phyloP scores from a whole-genome alignment of 2,329 filamentous ascomycete genomes.

The Aspergillus caelatus region DNA sequence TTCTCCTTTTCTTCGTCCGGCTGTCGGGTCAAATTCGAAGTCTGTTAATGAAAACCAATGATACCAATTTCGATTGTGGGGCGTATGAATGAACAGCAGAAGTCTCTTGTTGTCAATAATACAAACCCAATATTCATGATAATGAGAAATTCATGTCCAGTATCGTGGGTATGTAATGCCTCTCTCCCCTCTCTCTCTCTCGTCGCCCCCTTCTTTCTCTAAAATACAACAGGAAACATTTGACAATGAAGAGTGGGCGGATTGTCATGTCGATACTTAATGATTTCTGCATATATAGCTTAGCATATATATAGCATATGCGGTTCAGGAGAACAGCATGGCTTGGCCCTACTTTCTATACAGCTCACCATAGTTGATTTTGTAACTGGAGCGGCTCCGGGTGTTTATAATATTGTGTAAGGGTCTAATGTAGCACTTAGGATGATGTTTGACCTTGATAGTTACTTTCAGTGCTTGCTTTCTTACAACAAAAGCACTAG shows the following conservation, averaged over 20 bases:
- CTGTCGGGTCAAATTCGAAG: neutral
- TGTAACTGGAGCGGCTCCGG: too few relatives aligned
- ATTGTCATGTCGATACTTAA: neutral
- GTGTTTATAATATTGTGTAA: too few relatives aligned
- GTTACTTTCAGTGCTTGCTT: too few relatives aligned
- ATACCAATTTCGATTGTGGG: neutral
- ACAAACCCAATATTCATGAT: neutral
- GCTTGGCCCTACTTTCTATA: neutral
- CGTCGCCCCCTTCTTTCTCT: neutral
- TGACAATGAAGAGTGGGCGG: neutral
- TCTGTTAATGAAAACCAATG: neutral
- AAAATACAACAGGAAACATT: neutral
- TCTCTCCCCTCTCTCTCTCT: neutral
- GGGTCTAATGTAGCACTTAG: too few relatives aligned
- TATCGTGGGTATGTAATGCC: neutral
- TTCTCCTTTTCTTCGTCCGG: neutral
- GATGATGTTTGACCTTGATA: too few relatives aligned
- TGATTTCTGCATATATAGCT: constrained; percentile 1
- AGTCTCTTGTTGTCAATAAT: neutral
- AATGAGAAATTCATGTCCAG: neutral
- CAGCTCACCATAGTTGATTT: neutral
- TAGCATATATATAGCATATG: neutral
- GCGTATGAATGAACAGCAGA: neutral
- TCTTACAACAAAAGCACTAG: too few relatives aligned
- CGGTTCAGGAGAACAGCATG: neutral